Base-by-base conservation (phyloP, 495 filamentous ascomycete genomes). In the Hypoxylon intermedium region DNA sequence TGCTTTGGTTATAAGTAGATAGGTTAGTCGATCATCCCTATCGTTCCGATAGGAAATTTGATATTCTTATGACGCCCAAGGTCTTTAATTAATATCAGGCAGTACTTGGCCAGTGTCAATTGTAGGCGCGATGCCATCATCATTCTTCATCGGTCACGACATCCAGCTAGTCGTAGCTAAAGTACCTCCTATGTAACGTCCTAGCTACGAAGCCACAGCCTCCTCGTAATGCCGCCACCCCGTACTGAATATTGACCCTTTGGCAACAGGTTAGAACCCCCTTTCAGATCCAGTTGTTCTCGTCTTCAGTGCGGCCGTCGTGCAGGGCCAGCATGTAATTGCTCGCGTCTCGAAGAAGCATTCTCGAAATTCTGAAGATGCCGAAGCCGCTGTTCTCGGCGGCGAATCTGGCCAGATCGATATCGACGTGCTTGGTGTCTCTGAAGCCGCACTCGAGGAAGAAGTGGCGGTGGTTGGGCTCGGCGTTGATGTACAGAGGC, bases 381-480 rank as follows among this genome's bases (percentile, higher is more conserved):
- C 58, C 58, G 15, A 48, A 61, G 2, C 58, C 58, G 36, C 58
- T 61, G 31, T 26, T 31, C n/a, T 51, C 33, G 7, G 43, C 34
- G 9, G 58, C 58, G 34, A 42, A 61, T 13, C n/a, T 18, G 1
- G 21, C 26, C 58, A 61, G 31, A n/a, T 61, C 58, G 2, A 61
- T 31, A 16, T 61, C 50, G 26, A 21, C 43, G 7, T 33, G 9
- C 19, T 44, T 43, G 2, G 20, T 20, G 9, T 61, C 58, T 41
- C 20, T 24, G 16, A 61, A 43, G 18, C 58, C 50, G 4, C 50
- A 42, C 3, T 36, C 49, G 5, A 36, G 15, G 15, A 61, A 61
- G 49, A 54, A 61, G 11, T 49, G 41, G 16, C 53, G 43, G 33
- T 43, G 50, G 23, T 49, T 54, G 5, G 58, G 58, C 28, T 61